Base-by-base conservation (phyloP, 2,329 filamentous ascomycete species). In the Aureobasidium lini region DNA sequence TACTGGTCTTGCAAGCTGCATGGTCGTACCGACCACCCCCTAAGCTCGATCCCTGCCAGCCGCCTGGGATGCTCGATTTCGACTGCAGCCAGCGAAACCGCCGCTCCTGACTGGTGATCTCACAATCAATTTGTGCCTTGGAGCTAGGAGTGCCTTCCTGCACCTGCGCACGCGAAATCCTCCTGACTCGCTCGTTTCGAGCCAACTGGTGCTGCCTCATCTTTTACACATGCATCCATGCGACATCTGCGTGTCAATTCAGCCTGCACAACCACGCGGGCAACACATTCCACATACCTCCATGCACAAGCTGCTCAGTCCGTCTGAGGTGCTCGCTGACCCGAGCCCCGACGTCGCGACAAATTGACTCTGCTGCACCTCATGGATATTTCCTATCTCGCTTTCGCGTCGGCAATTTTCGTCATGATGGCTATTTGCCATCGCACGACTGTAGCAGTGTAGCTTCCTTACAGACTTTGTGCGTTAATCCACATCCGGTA, bases 31-130 rank as follows among this genome's bases (percentile, higher is more conserved):
- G 29, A 42, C 15, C 37, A 32, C 28, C 37, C 37, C 49, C 23
- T 10, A 43, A 43, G 50, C 50, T n/a, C 50, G 50, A 54, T 34
- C 50, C 50, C n/a, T 54, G 50, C 50, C 23, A 54, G 10, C 50
- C 37, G 50, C 50, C 28, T 15, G 36, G 49, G 28, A 40, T 42
- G 50, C 50, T 18, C 50, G 28, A 43, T 18, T 43, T 15, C 28
- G 13, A 13, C 28, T 53, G 49, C 49, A 53, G 37, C 49, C 49
- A 52, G 49, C 34, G 36, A 32, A 39, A 39, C 48, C 18, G 34
- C 29, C 46, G 43, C 47, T n/a, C 16, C 31, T 31, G 36, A 49
- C 15, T 31, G 10, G 48, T 52, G 49, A 40, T 34, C 49, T 53
- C 37, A n/a, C 48, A n/a, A 28, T 53, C 15, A 32, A 23, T 43